Base-by-base conservation (phyloP, 2,329 filamentous ascomycete genomes). In the Ophiocordyceps camponoti-rufipedis region DNA sequence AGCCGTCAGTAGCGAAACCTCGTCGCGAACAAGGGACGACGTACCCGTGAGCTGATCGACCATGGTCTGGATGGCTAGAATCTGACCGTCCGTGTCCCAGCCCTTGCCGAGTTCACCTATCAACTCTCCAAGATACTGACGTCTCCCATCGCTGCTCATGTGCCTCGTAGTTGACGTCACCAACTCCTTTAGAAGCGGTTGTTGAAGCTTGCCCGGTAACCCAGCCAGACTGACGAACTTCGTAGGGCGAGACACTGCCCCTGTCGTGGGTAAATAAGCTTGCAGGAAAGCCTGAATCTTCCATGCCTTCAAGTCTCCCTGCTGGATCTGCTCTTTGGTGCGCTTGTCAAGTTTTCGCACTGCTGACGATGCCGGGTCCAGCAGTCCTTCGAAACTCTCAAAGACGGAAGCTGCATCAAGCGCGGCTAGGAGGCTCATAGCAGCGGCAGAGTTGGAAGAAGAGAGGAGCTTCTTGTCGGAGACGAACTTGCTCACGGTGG, bases 261-360 rank as follows among this genome's bases (percentile, higher is more conserved):
- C 46, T 1, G 55, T 49, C 5, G 56, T 49, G 0, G 58, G 53
- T 19, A 68, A 57, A 44, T 64, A 58, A 5, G 54, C 62, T 5
- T 58, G 58, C 9, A 72, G 51, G 45, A 73, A 68, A 3, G 58
- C 63, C 45, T 65, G 62, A 28, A 70, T 51, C 49, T 64, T 65
- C 69, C 70, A 73, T 6, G 66, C 68, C 29, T 58, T 55, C 13
- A 66, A 31, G 28, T 64, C 58, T 1, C 63, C 64, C 5, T 53
- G 48, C 6, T 53, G 42, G 53, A 67, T 62, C 1, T 58, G 56
- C 19, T 57, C 46, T 29, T 52, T 53, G 43, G 59, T 62, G 42
- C 56, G 50, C 47, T 60, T 59, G 44, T 64, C 63, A 6, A 67
- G 54, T 43, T 60, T 62, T 28, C 56, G 55, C 12, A 59, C 45